Percentiles rank a stretch among this genome's conserved stretches.
phyloP scores from a whole-genome alignment of 202 grass and related monocot species.

The Cymbopogon flexuosus region DNA sequence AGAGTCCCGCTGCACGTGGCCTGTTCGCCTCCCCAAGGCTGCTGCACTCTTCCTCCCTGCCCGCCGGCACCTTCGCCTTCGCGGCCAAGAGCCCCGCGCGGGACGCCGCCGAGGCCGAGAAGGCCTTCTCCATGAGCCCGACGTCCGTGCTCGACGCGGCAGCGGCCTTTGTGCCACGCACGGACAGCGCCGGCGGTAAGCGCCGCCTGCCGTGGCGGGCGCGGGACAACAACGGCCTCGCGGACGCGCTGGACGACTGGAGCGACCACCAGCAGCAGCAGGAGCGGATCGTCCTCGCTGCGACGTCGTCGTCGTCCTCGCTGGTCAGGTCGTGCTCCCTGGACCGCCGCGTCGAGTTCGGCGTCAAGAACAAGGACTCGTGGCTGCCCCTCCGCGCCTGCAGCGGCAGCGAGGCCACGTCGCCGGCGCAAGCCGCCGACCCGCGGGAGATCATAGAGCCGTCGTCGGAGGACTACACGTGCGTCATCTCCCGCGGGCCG shows the following conservation, averaged over 20 bases:
- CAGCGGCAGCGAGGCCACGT: not conserved
- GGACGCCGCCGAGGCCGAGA: conserved; percentile 49
- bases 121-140: conserved; percentile 64
- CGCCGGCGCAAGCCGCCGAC: not conserved
- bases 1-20: conserved; percentile 3
- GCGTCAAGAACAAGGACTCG: conserved; percentile 80
- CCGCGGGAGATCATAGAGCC: conserved; percentile 27
- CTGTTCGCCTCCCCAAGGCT: conserved; percentile 38
- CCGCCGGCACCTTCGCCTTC: conserved; percentile 33
- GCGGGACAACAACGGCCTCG: conserved; percentile 39
- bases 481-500: conserved; percentile 86
- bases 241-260: conserved; percentile 57
- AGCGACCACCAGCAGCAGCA: not conserved
- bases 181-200: not conserved
- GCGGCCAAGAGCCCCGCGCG: conserved; percentile 15
- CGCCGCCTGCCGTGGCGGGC: conserved; percentile 34
- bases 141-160: conserved; percentile 65
- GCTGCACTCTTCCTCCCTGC: conserved; percentile 42
- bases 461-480: conserved; percentile 89
- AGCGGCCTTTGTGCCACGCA: conserved; percentile 23
- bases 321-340: conserved; percentile 40
- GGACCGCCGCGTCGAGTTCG: conserved; percentile 75
- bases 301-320: conserved; percentile 29
- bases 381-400: conserved; percentile 49
- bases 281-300: conserved; percentile 39